Evolutionary conservation across 345 rosid species (phyloP).

Genomic region (Boechera stricta): DNA sequence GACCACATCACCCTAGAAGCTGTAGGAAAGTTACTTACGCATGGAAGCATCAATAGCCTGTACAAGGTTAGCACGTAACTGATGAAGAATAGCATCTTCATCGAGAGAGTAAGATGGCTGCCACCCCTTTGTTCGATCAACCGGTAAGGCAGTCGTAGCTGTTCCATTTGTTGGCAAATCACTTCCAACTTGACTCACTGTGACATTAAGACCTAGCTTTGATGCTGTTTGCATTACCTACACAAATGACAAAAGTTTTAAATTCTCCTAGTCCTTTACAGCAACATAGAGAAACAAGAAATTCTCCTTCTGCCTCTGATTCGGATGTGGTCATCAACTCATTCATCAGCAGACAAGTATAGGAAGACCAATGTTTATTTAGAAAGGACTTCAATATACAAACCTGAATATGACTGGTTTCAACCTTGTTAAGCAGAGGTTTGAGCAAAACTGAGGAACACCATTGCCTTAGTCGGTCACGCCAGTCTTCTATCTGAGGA

Average conservation of each 20-base stretch:
- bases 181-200: constrained; percentile 80
- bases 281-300: constrained; percentile 29
- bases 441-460: constrained; percentile 80
- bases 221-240: constrained; percentile 90
- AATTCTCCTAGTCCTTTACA: neutral
- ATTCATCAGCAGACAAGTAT: constrained; percentile 17
- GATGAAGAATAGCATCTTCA: constrained; percentile 88
- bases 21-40: constrained; percentile 53
- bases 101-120: constrained; percentile 74
- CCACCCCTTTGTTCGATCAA: constrained; percentile 77
- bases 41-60: constrained; percentile 71
- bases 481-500: constrained; percentile 94
- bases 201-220: constrained; percentile 69
- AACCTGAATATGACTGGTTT: constrained; percentile 90
- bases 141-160: constrained; percentile 55
- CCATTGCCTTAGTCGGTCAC: constrained; percentile 93
- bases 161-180: constrained; percentile 54
- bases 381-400: constrained; percentile 15
- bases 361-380: neutral
- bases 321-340: constrained; percentile 8
- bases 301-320: constrained; percentile 21
- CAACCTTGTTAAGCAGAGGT: constrained; percentile 78
- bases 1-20: constrained; percentile 12
- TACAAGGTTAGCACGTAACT: constrained; percentile 74
- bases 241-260: constrained; percentile 26